phyloP scores from a whole-genome alignment of 140 eudicot species.

The Erigeron philadelphicus region DNA sequence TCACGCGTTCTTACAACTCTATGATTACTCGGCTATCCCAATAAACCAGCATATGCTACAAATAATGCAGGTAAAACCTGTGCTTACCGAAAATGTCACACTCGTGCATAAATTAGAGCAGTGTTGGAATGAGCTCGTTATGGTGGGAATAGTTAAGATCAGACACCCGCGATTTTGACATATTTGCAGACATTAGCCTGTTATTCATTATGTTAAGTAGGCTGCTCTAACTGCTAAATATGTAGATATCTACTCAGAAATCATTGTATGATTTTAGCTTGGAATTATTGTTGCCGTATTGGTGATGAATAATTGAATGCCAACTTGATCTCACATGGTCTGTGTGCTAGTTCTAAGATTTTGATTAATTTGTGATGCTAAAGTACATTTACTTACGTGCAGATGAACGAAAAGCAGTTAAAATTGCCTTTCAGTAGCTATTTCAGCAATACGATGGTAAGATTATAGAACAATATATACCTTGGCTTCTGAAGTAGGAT shows the following conservation, averaged over 20 bases:
- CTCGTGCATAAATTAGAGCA: background rate
- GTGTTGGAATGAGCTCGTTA: background rate
- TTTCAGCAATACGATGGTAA: background rate
- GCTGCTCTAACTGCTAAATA: background rate
- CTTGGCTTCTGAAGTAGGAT: slow-evolving; percentile 42
- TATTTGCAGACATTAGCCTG: background rate
- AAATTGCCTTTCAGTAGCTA: background rate
- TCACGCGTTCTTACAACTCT: background rate
- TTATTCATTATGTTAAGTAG: background rate
- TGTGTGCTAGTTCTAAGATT: background rate
- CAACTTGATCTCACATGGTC: slow-evolving; percentile 1
- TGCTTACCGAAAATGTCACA: background rate
- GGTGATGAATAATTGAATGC: slow-evolving; percentile 1
- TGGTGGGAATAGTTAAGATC: background rate
- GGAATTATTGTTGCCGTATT: background rate
- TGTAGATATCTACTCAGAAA: too few species aligned
- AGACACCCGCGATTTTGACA: background rate
- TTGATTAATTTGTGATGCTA: background rate
- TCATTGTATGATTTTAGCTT: background rate
- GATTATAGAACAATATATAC: slow-evolving; percentile 18
- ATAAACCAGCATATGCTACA: background rate
- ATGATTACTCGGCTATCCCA: background rate
- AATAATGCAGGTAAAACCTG: background rate
- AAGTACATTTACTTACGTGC: background rate
- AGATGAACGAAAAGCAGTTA: background rate